These are phyloP conservation scores for Penicillium atrosanguineum DNA, from an alignment of 495 filamentous ascomycete species.

Conservation along the genomic window DNA sequence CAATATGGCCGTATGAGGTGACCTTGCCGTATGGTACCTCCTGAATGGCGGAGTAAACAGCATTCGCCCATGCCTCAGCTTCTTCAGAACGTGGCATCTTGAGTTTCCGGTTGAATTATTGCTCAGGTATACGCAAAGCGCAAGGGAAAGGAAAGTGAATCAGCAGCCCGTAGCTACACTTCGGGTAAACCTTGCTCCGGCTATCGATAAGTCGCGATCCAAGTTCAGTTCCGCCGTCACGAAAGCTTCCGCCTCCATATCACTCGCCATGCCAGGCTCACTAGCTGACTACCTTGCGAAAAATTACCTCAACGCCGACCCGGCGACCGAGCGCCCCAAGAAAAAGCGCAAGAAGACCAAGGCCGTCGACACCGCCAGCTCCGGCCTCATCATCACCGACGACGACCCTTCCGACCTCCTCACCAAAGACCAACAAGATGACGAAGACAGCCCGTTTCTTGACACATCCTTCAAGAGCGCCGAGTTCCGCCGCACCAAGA, in stretches of 20 bases:
- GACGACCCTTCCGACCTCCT: constrained; percentile 80
- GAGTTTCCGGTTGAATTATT: not conserved
- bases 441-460: constrained; percentile 39
- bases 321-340: constrained; percentile 53
- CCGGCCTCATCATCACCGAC: constrained; percentile 84
- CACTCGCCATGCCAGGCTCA: constrained; percentile 35
- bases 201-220: constrained; percentile 24
- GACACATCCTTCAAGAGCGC: constrained; percentile 52
- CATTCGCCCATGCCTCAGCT: constrained; percentile 77
- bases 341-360: constrained; percentile 88
- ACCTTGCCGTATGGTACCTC: constrained; percentile 81
- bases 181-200: constrained; percentile 23
- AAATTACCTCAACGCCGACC: constrained; percentile 86
- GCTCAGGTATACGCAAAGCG: not conserved
- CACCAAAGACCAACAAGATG: constrained; percentile 39
- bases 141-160: not conserved
- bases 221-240: not conserved
- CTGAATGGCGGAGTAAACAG: constrained; percentile 79
- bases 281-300: constrained; percentile 89
- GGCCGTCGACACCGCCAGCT: constrained; percentile 45
- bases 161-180: constrained; percentile 12
- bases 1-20: constrained; percentile 89
- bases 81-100: constrained; percentile 77
- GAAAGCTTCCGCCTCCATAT: not conserved
- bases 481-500: constrained; percentile 77